Base-by-base conservation (phyloP, 2,329 filamentous ascomycete genomes). In the Monilinia vaccinii-corymbosi region DNA sequence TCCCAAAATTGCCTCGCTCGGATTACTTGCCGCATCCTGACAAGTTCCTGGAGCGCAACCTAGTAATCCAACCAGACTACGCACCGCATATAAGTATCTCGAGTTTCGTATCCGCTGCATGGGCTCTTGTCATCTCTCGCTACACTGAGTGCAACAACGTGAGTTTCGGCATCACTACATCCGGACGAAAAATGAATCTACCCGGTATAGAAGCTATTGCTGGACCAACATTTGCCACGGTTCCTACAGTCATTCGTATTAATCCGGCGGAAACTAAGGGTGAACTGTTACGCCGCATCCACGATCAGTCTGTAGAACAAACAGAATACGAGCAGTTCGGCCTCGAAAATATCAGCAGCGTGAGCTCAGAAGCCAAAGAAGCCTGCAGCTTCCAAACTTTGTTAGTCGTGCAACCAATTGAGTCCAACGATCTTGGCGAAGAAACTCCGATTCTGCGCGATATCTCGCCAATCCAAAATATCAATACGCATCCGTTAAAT, bases 231-330 rank as follows among this genome's bases (percentile, higher is more conserved):
- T 75, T 77, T 55, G 73, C 74, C 5, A 77, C 75, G 1, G 69
- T 78, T 6, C 75, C 76, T 9, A 25, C 31, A 18, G n/a, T 25
- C 13, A 31, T 48, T 25, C 46, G 18, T 18, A 66, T 77, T 13
- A 73, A 74, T 21, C 68, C 77, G 10, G 63, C 63, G 6, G 60
- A 75, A 23, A 68, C 38, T 8, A 40, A 40, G 18, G 38, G 38
- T 40, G 68, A 77, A 32, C 80, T 76, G 56, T 68, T 83, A 18
- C 68, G 76, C 31, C 64, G 67, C 2, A 71, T 82, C 1, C 77
- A 81, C 23, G 69, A 75, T 21, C 72, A 75, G 40, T 75, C 75
- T 0, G 72, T 77, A 0, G 70, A 76, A 9, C 77, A 79, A 64
- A 79, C 81, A 16, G 77, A 56, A 11, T 62, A 58, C 40, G 61